Evolutionary conservation across 352 stramenopile species (phyloP).

Genomic region (Globisporangium orthogonon): DNA sequence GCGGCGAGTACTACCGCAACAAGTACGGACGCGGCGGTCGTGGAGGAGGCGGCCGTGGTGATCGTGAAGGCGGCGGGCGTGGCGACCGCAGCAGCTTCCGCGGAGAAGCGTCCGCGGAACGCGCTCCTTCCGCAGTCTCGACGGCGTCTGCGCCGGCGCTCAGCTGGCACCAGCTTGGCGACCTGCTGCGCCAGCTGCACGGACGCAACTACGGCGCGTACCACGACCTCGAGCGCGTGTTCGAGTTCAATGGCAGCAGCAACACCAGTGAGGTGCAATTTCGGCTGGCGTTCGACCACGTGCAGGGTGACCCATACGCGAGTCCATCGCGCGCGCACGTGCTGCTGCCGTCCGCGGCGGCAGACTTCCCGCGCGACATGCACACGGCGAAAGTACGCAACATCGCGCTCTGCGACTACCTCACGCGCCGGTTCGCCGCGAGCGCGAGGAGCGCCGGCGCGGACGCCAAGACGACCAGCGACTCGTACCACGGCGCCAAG

Average conservation of each 20-base stretch:
- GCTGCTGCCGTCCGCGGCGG: slow-evolving; percentile 54
- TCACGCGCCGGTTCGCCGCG: slow-evolving; percentile 81
- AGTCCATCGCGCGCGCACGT: slow-evolving; percentile 92
- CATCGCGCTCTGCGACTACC: slow-evolving; percentile 87
- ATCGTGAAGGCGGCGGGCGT: not conserved
- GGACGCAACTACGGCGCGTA: slow-evolving; percentile 83
- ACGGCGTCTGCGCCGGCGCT: slow-evolving; percentile 12
- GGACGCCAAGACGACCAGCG: slow-evolving; percentile 57
- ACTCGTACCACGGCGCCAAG: slow-evolving; percentile 85
- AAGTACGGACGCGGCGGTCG: slow-evolving; percentile 72
- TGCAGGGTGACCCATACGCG: slow-evolving; percentile 95
- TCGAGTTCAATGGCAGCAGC: slow-evolving; percentile 17
- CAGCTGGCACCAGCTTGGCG: slow-evolving; percentile 43
- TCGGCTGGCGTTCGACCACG: slow-evolving; percentile 87
- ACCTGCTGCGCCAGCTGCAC: slow-evolving; percentile 45
- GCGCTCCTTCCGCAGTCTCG: not conserved
- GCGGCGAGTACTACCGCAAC: slow-evolving; percentile 87
- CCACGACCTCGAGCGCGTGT: slow-evolving; percentile 66
- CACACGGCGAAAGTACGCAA: slow-evolving; percentile 67
- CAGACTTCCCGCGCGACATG: slow-evolving; percentile 80
- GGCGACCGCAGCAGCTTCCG: not conserved
- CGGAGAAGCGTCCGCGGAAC: not conserved
- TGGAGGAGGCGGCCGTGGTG: slow-evolving; percentile 11
- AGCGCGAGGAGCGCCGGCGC: slow-evolving; percentile 44
- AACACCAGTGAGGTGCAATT: slow-evolving; percentile 37